A percentile compares a stretch with the other conserved stretches of the same genome.
These are phyloP conservation scores for Chaetothyriales sp. DNA, from an alignment of 2,329 filamentous ascomycete species.

Conservation along the genomic window DNA sequence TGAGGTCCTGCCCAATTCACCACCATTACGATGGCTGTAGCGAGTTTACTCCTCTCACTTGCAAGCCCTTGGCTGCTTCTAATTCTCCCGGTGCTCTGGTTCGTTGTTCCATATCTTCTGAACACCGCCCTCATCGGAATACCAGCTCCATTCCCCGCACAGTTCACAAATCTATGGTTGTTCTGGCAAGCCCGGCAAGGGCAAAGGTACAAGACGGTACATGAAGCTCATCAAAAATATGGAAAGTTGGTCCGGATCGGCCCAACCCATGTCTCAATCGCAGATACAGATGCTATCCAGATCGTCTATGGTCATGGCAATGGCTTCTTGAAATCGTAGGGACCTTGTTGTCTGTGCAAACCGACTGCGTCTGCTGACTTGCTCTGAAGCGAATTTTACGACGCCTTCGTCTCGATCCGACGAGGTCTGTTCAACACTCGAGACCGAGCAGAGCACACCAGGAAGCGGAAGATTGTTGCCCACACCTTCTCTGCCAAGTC, in stretches of 20 bases:
- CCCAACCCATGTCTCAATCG: constrained; percentile 69
- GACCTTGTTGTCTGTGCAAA: not conserved
- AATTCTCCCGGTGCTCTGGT: constrained; percentile 38
- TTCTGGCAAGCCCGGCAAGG: constrained; percentile 51
- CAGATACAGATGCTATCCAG: constrained; percentile 62
- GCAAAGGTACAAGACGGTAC: constrained; percentile 47
- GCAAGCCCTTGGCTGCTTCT: constrained; percentile 28
- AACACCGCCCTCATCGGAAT: constrained; percentile 38
- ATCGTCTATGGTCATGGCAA: constrained; percentile 67
- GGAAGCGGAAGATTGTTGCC: constrained; percentile 77
- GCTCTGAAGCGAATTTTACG: constrained; percentile 61
- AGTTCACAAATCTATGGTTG: constrained; percentile 69
- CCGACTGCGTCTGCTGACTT: not conserved
- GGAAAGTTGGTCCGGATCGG: constrained; percentile 72
- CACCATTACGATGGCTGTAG: not conserved
- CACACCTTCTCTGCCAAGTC: constrained; percentile 77
- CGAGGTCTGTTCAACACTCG: constrained; percentile 82
- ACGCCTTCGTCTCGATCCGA: constrained; percentile 76
- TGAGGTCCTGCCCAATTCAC: not conserved
- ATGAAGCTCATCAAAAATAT: constrained; percentile 57
- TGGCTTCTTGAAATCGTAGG: constrained; percentile 55
- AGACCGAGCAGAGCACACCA: constrained; percentile 63
- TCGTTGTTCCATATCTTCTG: constrained; percentile 42
- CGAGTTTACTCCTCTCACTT: not conserved
- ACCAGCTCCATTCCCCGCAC: constrained; percentile 39